These are phyloP conservation scores for Plasmodium coatneyi DNA, from an alignment of 169 alveolate species.

Conservation along the genomic window DNA sequence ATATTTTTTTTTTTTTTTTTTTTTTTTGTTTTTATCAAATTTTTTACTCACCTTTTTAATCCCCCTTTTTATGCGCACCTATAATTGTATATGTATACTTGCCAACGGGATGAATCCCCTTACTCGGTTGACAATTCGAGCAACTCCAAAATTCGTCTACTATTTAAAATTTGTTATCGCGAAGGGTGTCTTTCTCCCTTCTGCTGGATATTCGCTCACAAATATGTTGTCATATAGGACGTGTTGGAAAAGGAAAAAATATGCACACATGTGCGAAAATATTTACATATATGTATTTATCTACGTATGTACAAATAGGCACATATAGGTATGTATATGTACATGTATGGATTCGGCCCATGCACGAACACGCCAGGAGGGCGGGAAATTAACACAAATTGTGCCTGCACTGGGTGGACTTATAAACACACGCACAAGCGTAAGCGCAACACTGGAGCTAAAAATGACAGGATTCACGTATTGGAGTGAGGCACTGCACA, in stretches of 20 bases:
- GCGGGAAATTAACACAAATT: not conserved
- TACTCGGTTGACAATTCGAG: not conserved
- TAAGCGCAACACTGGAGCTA: not conserved
- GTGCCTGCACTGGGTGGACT: not conserved
- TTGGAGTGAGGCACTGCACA: not conserved
- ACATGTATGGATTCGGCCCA: not conserved
- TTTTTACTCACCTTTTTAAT: not conserved
- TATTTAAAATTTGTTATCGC: not conserved
- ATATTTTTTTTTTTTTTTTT: not conserved
- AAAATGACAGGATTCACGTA: not conserved
- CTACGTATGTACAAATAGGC: not conserved
- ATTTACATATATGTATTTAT: not conserved
- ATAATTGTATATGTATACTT: not conserved
- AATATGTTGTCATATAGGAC: not conserved
- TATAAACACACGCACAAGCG: not conserved
- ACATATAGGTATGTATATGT: not conserved
- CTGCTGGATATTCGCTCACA: not conserved
- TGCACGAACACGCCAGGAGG: not conserved
- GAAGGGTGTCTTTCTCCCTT: not conserved
- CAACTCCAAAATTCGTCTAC: not conserved
- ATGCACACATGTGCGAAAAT: not conserved
- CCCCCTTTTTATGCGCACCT: not conserved
- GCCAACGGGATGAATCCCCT: not conserved
- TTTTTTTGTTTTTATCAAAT: not conserved
- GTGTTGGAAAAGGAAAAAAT: not conserved